Evolutionary conservation across 2,329 filamentous ascomycete genomes (phyloP), one percentile per base, ranked within the genome.

Genomic region (Coniochaeta ligniaria): DNA sequence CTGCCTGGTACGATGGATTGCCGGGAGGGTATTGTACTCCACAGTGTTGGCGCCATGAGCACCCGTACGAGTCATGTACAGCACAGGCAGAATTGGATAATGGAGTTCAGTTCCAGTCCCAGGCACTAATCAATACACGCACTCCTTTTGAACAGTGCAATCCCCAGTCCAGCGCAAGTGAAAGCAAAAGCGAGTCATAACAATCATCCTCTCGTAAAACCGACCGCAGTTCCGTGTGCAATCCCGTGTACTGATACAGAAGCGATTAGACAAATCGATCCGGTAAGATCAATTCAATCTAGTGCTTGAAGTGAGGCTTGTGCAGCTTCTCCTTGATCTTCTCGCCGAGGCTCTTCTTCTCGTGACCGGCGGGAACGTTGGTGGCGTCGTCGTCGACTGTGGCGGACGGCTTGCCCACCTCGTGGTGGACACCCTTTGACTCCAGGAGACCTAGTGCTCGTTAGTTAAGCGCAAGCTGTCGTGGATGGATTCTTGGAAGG

Each of bases 311-410:
- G 22, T 47, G 43, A 47, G 22, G 47, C 47, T 28, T 74, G 73
- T 89, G 86, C 62, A 90, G 74, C 77, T 89, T 90, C 60, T 82
- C 80, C 81, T 89, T 90, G 73, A 90, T 83, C 76, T 87, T 88
- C 61, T 86, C 79, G 62, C 80, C 80, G 45, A 88, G 69, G 63
- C 81, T 81, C 54, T 75, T 75, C 63, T 72, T 69, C 47, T 68
- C 67, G 66, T 67, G 35, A 63, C 68, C 59, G 58, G 67, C 60
- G 38, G 60, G 41, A 12, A 63, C 63, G 16, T 58, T 64, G 28
- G 62, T 60, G 24, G 59, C 43, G 28, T 69, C 68, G 57, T 60
- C 60, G 6, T 66, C 63, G 24, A 62, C 66, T 26, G 64, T 65
- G 45, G 71, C 64, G 31, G 62, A 33, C 17, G 47, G 47, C 47